These are phyloP conservation scores for Trichoderma sp. DNA, from an alignment of 2,329 filamentous ascomycete species.

Conservation along the genomic window DNA sequence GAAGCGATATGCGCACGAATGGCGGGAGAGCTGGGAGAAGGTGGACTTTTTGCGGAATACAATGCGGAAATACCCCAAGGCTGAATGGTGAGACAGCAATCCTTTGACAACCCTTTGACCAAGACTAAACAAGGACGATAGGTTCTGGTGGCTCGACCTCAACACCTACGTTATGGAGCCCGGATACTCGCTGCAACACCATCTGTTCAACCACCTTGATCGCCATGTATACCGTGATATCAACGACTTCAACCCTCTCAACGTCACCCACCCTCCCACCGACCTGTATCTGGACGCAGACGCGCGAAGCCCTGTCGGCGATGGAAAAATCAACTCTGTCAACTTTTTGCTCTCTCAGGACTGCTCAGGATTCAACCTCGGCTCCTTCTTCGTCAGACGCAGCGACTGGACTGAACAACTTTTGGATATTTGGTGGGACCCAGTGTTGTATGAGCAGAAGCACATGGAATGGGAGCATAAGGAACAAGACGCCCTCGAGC, in stretches of 20 bases:
- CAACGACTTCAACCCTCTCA: constrained; percentile 92
- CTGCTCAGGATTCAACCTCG: constrained; percentile 93
- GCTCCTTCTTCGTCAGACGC: constrained; percentile 88
- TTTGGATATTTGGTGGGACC: constrained; percentile 98
- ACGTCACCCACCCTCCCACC: constrained; percentile 81
- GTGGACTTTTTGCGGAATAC: constrained; percentile 88
- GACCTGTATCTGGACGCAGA: constrained; percentile 74
- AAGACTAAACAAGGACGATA: constrained; percentile 39
- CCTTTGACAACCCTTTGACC: constrained; percentile 49
- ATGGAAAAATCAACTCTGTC: constrained; percentile 75
- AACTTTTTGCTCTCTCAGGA: constrained; percentile 90
- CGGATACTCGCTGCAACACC: constrained; percentile 81
- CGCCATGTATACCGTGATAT: constrained; percentile 88
- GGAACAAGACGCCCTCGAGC: constrained; percentile 92
- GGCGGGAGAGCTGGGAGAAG: constrained; percentile 99
- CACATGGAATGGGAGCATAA: constrained; percentile 99
- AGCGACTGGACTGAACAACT: constrained; percentile 88
- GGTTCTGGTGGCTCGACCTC: constrained; percentile 99
- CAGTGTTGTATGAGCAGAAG: constrained; percentile 94
- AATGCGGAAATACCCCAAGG: constrained; percentile 90
- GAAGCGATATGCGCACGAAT: constrained; percentile 97
- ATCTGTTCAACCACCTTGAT: constrained; percentile 81
- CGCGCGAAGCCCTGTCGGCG: constrained; percentile 71
- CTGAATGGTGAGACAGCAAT: constrained; percentile 74
- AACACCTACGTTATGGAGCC: constrained; percentile 99